Evolutionary conservation across 2,329 filamentous ascomycete species (phyloP), one percentile per base, ranked within the genome.

Genomic region (Fusarium luffae): DNA sequence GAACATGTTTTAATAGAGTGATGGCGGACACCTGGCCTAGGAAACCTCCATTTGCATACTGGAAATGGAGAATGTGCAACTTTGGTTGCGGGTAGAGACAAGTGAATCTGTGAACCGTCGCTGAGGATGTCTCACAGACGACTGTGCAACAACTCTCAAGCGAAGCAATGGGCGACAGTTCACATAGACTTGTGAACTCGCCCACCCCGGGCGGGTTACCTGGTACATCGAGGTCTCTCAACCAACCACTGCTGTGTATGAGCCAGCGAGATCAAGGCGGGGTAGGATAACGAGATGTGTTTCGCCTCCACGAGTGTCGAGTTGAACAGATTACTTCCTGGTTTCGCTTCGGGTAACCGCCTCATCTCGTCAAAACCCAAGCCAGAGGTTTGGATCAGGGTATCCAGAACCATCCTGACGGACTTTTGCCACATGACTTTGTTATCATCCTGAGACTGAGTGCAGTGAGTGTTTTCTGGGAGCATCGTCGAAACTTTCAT

Each of bases 111-210:
- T 66, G 55, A 54, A 54, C 72, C 64, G 44, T 70, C 52, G 58
- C 69, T 68, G 61, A 60, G 63, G 54, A 59, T 44, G 73, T 74
- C 49, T 64, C 59, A 73, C 64, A 58, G 58, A 57, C 44, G 42
- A 54, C 64, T 58, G 70, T 74, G 63, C 51, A 49, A 73, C 71
- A 41, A 46, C 43, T 48, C 46, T 69, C 71, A 72, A 75, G 73
- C 73, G 73, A 75, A 66, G 59, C 70, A 71, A 67, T 72, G 69
- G 65, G 66, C 55, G 55, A 66, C 41, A 59, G 44, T 43, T 58
- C 60, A 59, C 51, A 46, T 50, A 44, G 51, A 49, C 55, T 46
- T 62, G 57, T 52, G 54, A 51, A 47, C 51, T 63, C 59, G 55
- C 55, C 46, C 59, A 66, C 40, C 40, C 56, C 37, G 44, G 25